phyloP scores from a whole-genome alignment of 1,284 basidiomycete species.

The Athelia psychrophila region DNA sequence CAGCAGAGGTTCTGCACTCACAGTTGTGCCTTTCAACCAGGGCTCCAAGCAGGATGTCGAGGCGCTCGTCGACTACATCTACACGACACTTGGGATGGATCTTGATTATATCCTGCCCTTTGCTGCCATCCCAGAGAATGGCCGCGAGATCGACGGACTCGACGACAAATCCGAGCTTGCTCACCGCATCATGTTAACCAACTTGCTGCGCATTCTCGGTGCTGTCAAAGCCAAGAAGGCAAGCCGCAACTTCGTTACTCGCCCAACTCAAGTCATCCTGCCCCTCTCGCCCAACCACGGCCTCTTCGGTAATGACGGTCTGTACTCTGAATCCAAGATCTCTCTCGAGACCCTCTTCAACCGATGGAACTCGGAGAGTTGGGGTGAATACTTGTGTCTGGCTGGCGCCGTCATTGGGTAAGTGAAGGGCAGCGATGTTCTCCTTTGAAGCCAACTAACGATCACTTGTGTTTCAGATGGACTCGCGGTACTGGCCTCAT shows the following conservation, averaged over 20 bases:
- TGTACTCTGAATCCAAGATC: slow-evolving; percentile 99
- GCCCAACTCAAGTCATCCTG: slow-evolving; percentile 96
- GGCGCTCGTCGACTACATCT: slow-evolving; percentile 97
- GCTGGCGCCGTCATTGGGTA: slow-evolving; percentile 98
- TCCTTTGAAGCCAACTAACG: slow-evolving; percentile 3
- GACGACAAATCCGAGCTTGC: slow-evolving; percentile 98
- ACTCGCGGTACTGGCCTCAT: slow-evolving; percentile 98
- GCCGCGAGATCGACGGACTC: slow-evolving; percentile 94
- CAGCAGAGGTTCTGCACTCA: slow-evolving; percentile 91
- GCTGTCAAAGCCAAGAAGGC: slow-evolving; percentile 99
- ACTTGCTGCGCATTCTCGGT: slow-evolving; percentile 92
- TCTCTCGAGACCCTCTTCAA: slow-evolving; percentile 97
- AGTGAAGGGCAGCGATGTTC: slow-evolving; percentile 28
- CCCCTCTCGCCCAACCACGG: slow-evolving; percentile 98
- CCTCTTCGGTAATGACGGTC: slow-evolving; percentile 95
- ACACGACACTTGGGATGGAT: slow-evolving; percentile 91
- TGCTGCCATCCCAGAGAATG: slow-evolving; percentile 97
- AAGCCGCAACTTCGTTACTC: slow-evolving; percentile 92
- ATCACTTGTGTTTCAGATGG: slow-evolving; percentile 55
- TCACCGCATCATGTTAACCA: slow-evolving; percentile 95
- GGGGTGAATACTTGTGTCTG: slow-evolving; percentile 98
- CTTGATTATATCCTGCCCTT: slow-evolving; percentile 98
- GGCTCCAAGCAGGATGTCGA: slow-evolving; percentile 98
- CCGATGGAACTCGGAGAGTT: slow-evolving; percentile 97
- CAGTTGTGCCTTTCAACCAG: slow-evolving; percentile 98